phyloP scores from a whole-genome alignment of 2,329 filamentous ascomycete species.

The Hawksworthiomyces lignivorus region DNA sequence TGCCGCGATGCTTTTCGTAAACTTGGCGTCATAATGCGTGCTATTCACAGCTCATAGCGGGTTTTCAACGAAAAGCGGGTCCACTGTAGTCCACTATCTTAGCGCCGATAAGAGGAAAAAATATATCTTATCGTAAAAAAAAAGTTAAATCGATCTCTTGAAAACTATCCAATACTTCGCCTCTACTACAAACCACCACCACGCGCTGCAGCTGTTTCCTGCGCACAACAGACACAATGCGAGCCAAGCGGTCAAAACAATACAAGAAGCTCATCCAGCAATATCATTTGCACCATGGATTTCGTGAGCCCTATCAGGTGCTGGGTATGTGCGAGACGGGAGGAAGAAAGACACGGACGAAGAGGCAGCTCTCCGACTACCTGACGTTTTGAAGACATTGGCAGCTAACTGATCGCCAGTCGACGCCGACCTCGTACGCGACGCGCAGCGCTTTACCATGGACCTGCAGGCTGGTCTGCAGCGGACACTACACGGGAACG shows the following conservation, averaged over 20 bases:
- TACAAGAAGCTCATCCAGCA: constrained; percentile 84
- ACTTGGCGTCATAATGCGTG: too few species aligned
- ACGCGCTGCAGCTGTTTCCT: too few species aligned
- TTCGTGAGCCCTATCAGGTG: constrained; percentile 91
- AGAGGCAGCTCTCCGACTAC: too few species aligned
- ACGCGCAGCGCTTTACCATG: constrained; percentile 81
- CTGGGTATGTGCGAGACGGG: constrained; percentile 52
- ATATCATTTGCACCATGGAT: constrained; percentile 79
- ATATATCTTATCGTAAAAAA: constrained; percentile 13
- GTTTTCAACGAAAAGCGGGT: constrained; percentile 9
- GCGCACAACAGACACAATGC: constrained; percentile 10
- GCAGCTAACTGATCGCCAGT: constrained; percentile 42
- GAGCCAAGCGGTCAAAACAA: constrained; percentile 36
- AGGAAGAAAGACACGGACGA: too few species aligned
- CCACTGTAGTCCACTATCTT: too few species aligned
- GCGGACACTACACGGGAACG: constrained; percentile 76
- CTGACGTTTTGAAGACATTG: too few species aligned
- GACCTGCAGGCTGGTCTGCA: constrained; percentile 70
- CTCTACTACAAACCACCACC: too few species aligned
- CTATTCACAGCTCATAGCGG: too few species aligned
- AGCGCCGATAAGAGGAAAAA: constrained; percentile 11
- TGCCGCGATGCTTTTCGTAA: too few species aligned
- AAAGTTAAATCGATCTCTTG: too few species aligned
- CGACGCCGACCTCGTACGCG: constrained; percentile 76
- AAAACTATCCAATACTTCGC: neutral